Conservation (phyloP, 352 stramenopile genomes). For the Pythium aphanidermatum region DNA sequence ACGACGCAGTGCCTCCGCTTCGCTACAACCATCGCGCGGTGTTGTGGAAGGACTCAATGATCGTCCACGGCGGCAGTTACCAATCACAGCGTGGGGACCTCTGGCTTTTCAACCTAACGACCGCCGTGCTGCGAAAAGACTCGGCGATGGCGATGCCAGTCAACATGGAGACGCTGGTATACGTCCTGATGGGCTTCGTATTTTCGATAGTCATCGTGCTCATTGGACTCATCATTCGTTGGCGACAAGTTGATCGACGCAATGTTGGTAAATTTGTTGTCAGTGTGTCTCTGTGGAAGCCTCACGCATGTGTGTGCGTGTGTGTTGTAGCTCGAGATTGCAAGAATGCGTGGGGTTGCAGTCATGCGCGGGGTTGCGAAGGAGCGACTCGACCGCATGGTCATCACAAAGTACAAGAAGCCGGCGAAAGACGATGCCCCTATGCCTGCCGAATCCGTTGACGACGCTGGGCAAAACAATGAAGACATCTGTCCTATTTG, state of each 20-base stretch:
- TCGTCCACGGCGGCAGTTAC: slow-evolving; percentile 70
- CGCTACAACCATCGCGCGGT: slow-evolving; percentile 62
- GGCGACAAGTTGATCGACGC: slow-evolving; percentile 49
- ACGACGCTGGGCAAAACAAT: slow-evolving; percentile 18
- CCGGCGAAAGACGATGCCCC: background rate
- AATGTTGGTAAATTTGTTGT: too few relatives aligned
- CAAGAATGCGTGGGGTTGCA: slow-evolving; percentile 33
- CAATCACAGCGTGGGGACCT: slow-evolving; percentile 59
- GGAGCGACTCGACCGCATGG: slow-evolving; percentile 52
- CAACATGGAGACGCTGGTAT: slow-evolving; percentile 63
- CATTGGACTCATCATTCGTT: slow-evolving; percentile 53
- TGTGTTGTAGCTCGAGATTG: slow-evolving; percentile 35
- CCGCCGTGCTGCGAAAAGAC: slow-evolving; percentile 22
- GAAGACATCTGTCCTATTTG: slow-evolving; percentile 74
- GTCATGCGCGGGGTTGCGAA: slow-evolving; percentile 49
- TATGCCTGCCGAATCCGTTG: background rate
- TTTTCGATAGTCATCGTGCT: slow-evolving; percentile 53
- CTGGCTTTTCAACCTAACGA: slow-evolving; percentile 63
- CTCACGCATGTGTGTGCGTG: background rate
- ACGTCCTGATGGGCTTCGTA: slow-evolving; percentile 64
- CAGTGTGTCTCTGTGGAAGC: too few relatives aligned
- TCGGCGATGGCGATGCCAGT: slow-evolving; percentile 25
- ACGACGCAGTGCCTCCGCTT: slow-evolving; percentile 30
- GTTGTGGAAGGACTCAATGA: slow-evolving; percentile 47
- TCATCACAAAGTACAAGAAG: slow-evolving; percentile 60